These are phyloP conservation scores for Chaetothyriales sp. DNA, from an alignment of 2,329 filamentous ascomycete genomes.

Conservation along the genomic window DNA sequence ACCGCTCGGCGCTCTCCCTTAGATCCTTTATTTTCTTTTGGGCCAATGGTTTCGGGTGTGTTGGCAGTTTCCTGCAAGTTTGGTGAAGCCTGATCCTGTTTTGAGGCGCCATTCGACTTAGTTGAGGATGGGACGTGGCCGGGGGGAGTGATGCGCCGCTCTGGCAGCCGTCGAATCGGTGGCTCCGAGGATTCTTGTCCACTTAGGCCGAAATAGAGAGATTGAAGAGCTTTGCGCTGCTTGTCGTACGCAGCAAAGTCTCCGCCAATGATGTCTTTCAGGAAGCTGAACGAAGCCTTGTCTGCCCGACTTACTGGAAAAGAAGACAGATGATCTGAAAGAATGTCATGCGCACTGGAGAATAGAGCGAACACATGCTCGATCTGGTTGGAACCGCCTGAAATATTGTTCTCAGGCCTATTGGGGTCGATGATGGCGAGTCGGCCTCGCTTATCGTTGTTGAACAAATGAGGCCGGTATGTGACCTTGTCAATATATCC, in stretches of 20 bases:
- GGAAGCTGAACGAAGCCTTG: conserved; percentile 38
- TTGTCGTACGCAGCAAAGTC: conserved; percentile 61
- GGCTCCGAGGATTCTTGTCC: neutral
- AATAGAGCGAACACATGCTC: conserved; percentile 55
- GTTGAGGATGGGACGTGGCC: neutral
- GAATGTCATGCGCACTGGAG: conserved; percentile 41
- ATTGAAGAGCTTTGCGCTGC: conserved; percentile 50
- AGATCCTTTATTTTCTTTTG: conserved; percentile 1
- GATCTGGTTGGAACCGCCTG: conserved; percentile 66
- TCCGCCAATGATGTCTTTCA: conserved; percentile 57
- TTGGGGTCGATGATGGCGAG: conserved; percentile 90
- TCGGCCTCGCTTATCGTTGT: conserved; percentile 44
- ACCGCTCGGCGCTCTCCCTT: conserved; percentile 6
- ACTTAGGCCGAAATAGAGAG: conserved; percentile 24
- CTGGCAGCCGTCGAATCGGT: neutral
- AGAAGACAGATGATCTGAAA: conserved; percentile 42
- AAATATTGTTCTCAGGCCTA: conserved; percentile 69
- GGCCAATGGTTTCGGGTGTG: neutral
- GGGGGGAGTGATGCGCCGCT: neutral
- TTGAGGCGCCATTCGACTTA: neutral
- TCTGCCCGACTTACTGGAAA: conserved; percentile 21
- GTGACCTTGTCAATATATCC: conserved; percentile 54
- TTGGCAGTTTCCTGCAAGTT: neutral
- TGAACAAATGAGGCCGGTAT: conserved; percentile 27
- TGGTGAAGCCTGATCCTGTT: neutral